Evolutionary conservation across 345 rosid genomes (phyloP), one percentile per base, ranked within the genome.

Genomic region (Theobroma cacao): DNA sequence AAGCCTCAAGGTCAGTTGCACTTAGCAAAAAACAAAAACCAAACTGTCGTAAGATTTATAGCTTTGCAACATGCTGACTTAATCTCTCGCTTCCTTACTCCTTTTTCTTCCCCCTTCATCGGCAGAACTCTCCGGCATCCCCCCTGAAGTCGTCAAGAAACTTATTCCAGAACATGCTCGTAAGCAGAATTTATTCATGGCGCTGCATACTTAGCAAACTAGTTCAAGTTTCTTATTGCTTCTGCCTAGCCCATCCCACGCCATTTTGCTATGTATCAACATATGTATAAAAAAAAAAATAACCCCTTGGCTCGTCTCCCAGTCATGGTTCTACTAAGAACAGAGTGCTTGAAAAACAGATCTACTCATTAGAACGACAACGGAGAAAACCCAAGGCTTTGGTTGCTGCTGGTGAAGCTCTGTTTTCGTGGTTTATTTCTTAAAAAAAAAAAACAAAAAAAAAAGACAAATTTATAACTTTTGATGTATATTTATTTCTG

Each of bases 101-200:
- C 15, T 26, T 31, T 50, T 13, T 30, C n/a, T n/a, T 59, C 14
- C 75, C 26, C 33, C 34, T n/a, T 60, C 34, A n/a, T 58, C 11
- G 34, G 65, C 90, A 93, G 97, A 94, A 81, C 90, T 94, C 48
- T 81, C 94, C 1, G 93, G 95, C 77, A 75, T 94, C 53, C 86
- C 92, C 0, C 83, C 85, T 0, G 98, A 93, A 48, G 85, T 74
- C 12, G 58, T 88, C 65, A 85, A 90, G 81, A 85, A 89, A 78
- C 97, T 93, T 55, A 87, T 90, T 56, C 98, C 97, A 0, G 95
- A 90, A 64, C 91, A 90, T 80, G 94, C 95, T 61, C 94, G 95
- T 11, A 93, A 92, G 82, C 95, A 92, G 88, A 93, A 92, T 86
- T 83, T 79, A 77, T 93, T 93, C 90, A 93, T 92, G 98, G 98